Evolutionary conservation across 805 yeast genomes (phyloP).

Genomic region (Yamadazyma laniorum): DNA sequence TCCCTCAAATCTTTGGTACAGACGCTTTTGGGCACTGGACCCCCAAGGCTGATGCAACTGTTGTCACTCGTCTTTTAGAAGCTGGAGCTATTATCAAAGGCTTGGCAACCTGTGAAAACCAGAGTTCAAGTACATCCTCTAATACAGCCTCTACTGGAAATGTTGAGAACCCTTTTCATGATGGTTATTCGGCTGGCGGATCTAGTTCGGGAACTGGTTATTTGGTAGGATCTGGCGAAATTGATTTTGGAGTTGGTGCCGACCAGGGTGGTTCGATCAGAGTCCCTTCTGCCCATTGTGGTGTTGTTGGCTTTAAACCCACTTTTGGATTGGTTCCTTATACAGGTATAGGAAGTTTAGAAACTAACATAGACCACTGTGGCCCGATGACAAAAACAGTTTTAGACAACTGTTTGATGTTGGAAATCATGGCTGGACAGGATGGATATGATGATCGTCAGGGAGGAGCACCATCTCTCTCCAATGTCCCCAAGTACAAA

Average conservation of each 20-base stretch:
- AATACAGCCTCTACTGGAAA: conserved; percentile 17
- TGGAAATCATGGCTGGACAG: conserved; percentile 16
- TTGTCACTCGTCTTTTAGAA: conserved; percentile 12
- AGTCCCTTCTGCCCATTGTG: conserved; percentile 45
- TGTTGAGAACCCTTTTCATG: conserved; percentile 16
- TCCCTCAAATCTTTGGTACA: conserved; percentile 17
- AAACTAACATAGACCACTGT: conserved; percentile 16
- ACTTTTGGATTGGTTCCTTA: conserved; percentile 22
- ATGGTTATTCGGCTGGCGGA: conserved; percentile 36
- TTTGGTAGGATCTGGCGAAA: conserved; percentile 43
- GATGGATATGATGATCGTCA: conserved; percentile 18
- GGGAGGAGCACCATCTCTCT: conserved; percentile 11
- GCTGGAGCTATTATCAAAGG: conserved; percentile 16
- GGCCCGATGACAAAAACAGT: conserved; percentile 18
- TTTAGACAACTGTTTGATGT: conserved; percentile 13
- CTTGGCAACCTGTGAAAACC: conserved; percentile 17
- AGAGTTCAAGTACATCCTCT: conserved; percentile 16
- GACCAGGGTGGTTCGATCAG: conserved; percentile 55
- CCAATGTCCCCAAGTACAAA: conserved; percentile 12
- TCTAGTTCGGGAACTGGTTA: conserved; percentile 58
- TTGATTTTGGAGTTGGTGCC: conserved; percentile 54
- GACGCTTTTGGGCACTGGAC: conserved; percentile 14
- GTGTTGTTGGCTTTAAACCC: conserved; percentile 45
- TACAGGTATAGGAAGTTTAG: conserved; percentile 17
- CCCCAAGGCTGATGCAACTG: conserved; percentile 14